phyloP scores from a whole-genome alignment of 2,329 filamentous ascomycete species.

The Aquanectria penicillioides region DNA sequence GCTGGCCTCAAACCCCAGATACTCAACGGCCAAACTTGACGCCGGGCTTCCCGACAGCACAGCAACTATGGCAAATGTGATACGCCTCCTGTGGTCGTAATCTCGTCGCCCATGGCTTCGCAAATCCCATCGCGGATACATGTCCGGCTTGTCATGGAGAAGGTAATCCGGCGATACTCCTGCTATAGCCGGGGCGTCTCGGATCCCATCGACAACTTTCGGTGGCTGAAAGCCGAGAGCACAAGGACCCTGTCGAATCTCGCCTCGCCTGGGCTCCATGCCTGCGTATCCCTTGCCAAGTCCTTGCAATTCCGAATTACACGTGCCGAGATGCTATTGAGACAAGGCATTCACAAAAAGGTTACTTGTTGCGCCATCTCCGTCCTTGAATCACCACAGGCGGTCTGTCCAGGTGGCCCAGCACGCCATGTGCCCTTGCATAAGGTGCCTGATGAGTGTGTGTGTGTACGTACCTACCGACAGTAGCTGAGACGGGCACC shows the following conservation, averaged over 20 bases:
- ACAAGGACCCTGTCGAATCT: no score
- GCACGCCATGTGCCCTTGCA: slow-evolving; percentile 37
- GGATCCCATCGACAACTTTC: no score
- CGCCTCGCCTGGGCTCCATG: no score
- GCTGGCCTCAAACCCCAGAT: slow-evolving; percentile 12
- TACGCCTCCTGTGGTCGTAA: no score
- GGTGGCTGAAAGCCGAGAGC: background rate
- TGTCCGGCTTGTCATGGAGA: background rate
- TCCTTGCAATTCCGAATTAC: no score
- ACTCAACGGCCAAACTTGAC: background rate
- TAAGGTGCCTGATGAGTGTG: slow-evolving; percentile 39
- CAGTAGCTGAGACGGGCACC: no score
- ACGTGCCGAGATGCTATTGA: slow-evolving; percentile 2
- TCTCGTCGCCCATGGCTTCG: no score
- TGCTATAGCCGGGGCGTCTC: background rate
- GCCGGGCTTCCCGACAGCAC: no score
- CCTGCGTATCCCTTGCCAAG: no score
- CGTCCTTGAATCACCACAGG: slow-evolving; percentile 14
- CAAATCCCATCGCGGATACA: background rate
- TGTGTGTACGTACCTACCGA: no score
- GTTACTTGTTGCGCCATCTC: slow-evolving; percentile 22
- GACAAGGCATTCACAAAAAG: slow-evolving; percentile 6
- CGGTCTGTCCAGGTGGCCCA: slow-evolving; percentile 33
- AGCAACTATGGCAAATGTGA: no score
- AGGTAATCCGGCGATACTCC: background rate